Percentiles rank a stretch among this genome's conserved stretches.
Evolutionary conservation across 371 early-diverging fungal genomes (phyloP).

Genomic region (Coemansia sp.): DNA sequence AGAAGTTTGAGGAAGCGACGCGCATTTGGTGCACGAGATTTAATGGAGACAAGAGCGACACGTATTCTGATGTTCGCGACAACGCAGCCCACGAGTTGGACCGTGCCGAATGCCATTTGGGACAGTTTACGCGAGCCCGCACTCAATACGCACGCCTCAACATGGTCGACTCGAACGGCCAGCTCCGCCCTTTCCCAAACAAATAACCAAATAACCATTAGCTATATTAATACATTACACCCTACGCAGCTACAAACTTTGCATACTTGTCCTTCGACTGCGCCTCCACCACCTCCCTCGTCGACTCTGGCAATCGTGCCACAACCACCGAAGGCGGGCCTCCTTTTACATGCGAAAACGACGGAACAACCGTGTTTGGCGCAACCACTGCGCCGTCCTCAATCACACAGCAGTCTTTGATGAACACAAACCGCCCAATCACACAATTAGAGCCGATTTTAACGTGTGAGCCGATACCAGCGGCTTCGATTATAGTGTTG

Average conservation of each 20-base stretch:
- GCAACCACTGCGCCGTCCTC: slow-evolving; percentile 90
- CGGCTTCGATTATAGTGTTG: slow-evolving; percentile 87
- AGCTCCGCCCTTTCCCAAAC: slow-evolving; percentile 13
- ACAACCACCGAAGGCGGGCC: slow-evolving; percentile 58
- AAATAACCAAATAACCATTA: too few species aligned
- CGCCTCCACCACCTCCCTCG: slow-evolving; percentile 73
- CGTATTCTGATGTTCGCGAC: slow-evolving; percentile 11
- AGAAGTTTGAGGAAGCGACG: slow-evolving; percentile 25
- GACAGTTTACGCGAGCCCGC: slow-evolving; percentile 21
- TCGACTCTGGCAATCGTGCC: slow-evolving; percentile 82
- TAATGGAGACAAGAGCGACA: background rate
- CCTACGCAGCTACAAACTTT: slow-evolving; percentile 55
- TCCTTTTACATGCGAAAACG: slow-evolving; percentile 66
- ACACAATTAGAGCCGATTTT: slow-evolving; percentile 90
- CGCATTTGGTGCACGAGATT: slow-evolving; percentile 17
- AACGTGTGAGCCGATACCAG: slow-evolving; percentile 87
- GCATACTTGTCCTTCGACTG: slow-evolving; percentile 74
- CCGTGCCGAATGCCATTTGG: slow-evolving; percentile 26
- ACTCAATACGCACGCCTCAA: slow-evolving; percentile 22
- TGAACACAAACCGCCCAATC: slow-evolving; percentile 91
- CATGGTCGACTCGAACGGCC: slow-evolving; percentile 24
- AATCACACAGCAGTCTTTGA: slow-evolving; percentile 89
- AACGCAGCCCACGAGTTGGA: slow-evolving; percentile 14
- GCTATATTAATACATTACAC: background rate
- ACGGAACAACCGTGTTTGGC: slow-evolving; percentile 87